Base-by-base conservation (phyloP, 1,139 yeast genomes). In the Tardiomyces digboiensis region DNA sequence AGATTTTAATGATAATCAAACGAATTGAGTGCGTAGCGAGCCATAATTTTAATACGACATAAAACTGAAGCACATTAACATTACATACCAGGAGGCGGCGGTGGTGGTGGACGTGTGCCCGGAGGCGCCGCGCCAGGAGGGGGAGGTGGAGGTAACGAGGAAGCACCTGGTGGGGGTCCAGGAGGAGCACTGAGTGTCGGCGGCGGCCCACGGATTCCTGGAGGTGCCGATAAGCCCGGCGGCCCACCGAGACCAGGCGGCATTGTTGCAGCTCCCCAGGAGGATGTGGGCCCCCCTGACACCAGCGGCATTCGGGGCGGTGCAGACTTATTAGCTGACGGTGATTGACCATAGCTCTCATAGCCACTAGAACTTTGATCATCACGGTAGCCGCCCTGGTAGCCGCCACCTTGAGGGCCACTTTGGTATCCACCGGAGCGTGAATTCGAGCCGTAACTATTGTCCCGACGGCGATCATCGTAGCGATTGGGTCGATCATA, bases 91-190 rank as follows among this genome's bases (percentile, higher is more conserved):
- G 51, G 43, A 7, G 52, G 50, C 7, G 52, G 43, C 13, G 45
- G 47, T n/a, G 47, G 21, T n/a, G 39, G 41, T 16, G 37, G 43
- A 18, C 42, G 43, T 14, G 45, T 19, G n/a, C 47, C 36, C 22
- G 46, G 49, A 7, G 41, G 52, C 42, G 43, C 47, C 33, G 44
- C 42, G 3, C 45, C 49, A 36, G 51, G 48, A 18, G 47, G 47
- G 29, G 49, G 50, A 13, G 46, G 55, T 5, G 61, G 55, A n/a
- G 54, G 55, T 21, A 42, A 43, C 6, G 52, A 46, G 6, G 51
- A 41, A 3, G 48, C 50, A 20, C 50, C 49, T 13, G 62, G 57
- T 16, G 58, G 57, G 33, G 33, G 33, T 26, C 33, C 33, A 3
- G 33, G 33, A 16, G 33, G 33, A 26, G 33, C 33, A 26, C 33